These are phyloP conservation scores for Fusarium hostae DNA, from an alignment of 2,329 filamentous ascomycete genomes.

Conservation along the genomic window DNA sequence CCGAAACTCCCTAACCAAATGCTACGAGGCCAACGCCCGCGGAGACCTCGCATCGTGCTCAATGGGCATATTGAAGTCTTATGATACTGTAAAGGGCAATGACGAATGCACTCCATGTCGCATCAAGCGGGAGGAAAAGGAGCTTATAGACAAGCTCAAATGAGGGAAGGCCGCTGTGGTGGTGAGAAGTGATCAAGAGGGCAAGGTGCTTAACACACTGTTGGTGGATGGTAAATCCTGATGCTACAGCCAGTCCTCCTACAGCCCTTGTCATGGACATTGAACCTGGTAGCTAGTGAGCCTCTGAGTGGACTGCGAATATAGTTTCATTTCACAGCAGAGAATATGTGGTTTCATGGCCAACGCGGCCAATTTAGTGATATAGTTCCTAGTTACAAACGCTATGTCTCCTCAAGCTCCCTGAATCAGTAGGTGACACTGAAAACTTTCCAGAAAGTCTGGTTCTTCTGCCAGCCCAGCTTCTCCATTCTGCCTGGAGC, in stretches of 20 bases:
- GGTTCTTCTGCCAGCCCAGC: not conserved
- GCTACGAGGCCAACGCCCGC: not conserved
- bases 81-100: rapidly evolving
- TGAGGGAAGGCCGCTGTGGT: too few species aligned
- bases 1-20: not conserved
- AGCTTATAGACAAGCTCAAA: not conserved
- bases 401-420: rapidly evolving
- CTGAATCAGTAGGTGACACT: constrained; percentile 3
- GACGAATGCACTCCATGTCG: not conserved
- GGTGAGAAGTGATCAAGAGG: too few species aligned
- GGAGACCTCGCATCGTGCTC: not conserved
- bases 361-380: not conserved
- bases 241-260: rapidly evolving
- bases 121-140: not conserved
- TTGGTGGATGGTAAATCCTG: rapidly evolving
- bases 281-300: rapidly evolving
- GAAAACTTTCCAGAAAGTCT: not conserved
- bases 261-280: rapidly evolving
- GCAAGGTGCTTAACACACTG: rapidly evolving
- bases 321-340: not conserved
- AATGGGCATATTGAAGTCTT: not conserved
- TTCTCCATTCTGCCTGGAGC: not conserved
- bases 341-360: rapidly evolving
- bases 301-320: too few species aligned
- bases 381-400: not conserved